Base-by-base conservation (phyloP, 306 rosid genomes). In the Lathyrus oleraceus region DNA sequence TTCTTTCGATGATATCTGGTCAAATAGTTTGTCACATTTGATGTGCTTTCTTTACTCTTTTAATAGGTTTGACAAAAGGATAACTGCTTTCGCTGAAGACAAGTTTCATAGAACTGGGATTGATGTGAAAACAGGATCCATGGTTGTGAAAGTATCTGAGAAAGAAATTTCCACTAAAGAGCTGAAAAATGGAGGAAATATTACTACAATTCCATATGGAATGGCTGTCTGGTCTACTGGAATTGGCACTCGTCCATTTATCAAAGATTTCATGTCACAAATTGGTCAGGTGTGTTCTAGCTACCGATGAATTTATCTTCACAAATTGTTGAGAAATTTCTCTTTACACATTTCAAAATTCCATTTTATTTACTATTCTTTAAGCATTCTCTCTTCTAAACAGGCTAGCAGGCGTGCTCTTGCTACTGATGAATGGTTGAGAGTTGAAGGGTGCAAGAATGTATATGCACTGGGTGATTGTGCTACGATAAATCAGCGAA, bases 161-260 rank as follows among this genome's bases (percentile, higher is more conserved):
- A 95, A 86, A 56, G 97, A 95, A 65, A 95, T 95, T 64, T 76
- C 84, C 11, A 87, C 95, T 9, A 89, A 91, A 74, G 95, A 91
- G 70, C 51, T 84, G 88, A 95, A 91, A 76, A 91, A 74, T 70
- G 98, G 97, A 8, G 86, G 88, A 35, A 77, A 80, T 54, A 56
- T 87, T 51, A 84, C 89, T 21, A 27, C 81, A 14, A 77, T 87
- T 63, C 97, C 97, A 15, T 94, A 87, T 66, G 99, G 99, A 74
- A 89, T 94, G 99, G 95, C 87, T 71, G 96, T 94, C 32, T 94
- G 96, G 99, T 94, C 99, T 66, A 94, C 99, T 42, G 99, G 99
- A 30, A 82, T 91, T 9, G 99, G 97, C 58, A 89, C 96, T 19
- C 97, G 96, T 73, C 99, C 99, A 8, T 81, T 94, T 57, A 68